Evolutionary conservation across 176 grass and related monocot genomes (phyloP), one percentile per base, ranked within the genome.

Genomic region (Otatea glauca): DNA sequence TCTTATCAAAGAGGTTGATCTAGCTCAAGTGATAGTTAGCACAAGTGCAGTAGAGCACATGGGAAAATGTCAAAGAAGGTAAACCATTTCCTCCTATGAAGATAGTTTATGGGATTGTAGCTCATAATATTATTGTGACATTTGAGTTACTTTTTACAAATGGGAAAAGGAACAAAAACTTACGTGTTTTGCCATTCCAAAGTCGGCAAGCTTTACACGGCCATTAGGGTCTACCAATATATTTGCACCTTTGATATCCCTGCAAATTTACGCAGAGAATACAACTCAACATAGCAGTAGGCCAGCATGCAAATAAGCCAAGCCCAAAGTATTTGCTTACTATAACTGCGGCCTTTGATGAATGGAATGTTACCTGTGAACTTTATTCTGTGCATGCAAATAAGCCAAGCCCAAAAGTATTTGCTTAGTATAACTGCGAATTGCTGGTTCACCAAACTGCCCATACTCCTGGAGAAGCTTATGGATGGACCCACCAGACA

Each of bases 181-280:
- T 88, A 94, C 96, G 65, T 99, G 93, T 91, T 99, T 99, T 42
- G 96, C 93, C 96, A 99, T 99, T 85, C 96, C 96, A 17, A 99
- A 99, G 72, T 99, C 96, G 49, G 96, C 96, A 72, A 99, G 93
- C 86, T 99, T 96, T 70, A 99, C 93, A 75, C 89, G 96, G 12
- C 96, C 96, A 92, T 92, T 94, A 76, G 96, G 96, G 69, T 99
- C 96, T 32, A 99, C 93, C 78, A 99, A 87, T 94, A 99, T 96
- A 86, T 96, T 99, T 92, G 96, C 93, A 47, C 96, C 96, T 96
- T 99, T 99, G 76, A 99, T 99, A 76, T 99, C 96, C 71, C 96
- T 99, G 84, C 67, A 85, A 87, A 79, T 86, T 67, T 41, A 80
- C 48, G 3, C 70, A 75, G 67, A 81, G 18, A 39, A 55, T 89